phyloP scores from a whole-genome alignment of 202 grass and related monocot species.

The Bolboschoenoplectus hybrid region DNA sequence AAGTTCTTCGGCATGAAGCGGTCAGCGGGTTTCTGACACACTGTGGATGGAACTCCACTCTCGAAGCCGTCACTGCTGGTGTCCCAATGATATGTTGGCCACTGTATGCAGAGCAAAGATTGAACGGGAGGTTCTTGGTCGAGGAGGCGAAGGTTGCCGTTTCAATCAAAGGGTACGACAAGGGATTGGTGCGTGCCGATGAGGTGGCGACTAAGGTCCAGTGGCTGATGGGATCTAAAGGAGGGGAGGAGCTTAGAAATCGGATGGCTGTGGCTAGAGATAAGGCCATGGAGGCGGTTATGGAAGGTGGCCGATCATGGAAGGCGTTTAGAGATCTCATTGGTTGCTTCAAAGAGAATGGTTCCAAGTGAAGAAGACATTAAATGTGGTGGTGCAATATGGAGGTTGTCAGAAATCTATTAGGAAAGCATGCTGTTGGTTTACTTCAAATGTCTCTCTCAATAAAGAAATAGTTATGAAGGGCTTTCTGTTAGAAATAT shows the following conservation, averaged over 20 bases:
- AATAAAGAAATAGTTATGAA: background rate
- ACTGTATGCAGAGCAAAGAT: constrained; percentile 14
- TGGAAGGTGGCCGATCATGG: constrained; percentile 26
- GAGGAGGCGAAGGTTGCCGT: background rate
- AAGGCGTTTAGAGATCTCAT: background rate
- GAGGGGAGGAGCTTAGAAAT: background rate
- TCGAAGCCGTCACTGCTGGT: background rate
- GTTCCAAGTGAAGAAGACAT: background rate
- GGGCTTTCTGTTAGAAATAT: background rate
- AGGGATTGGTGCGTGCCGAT: constrained; percentile 8
- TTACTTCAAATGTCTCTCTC: background rate
- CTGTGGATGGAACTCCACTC: constrained; percentile 39
- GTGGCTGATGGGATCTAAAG: constrained; percentile 22
- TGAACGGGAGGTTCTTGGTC: constrained; percentile 26
- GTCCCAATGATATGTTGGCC: constrained; percentile 36
- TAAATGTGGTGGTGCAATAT: background rate
- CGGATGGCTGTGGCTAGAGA: constrained; percentile 20
- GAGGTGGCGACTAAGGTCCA: constrained; percentile 25
- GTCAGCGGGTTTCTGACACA: constrained; percentile 36
- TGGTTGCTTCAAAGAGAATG: background rate
- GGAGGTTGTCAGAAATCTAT: background rate
- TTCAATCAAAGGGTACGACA: constrained; percentile 14
- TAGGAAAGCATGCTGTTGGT: background rate
- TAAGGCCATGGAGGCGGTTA: constrained; percentile 6
- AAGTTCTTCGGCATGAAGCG: constrained; percentile 18